Conservation (phyloP, 2,329 filamentous ascomycete genomes). For the Ilyonectria robusta region DNA sequence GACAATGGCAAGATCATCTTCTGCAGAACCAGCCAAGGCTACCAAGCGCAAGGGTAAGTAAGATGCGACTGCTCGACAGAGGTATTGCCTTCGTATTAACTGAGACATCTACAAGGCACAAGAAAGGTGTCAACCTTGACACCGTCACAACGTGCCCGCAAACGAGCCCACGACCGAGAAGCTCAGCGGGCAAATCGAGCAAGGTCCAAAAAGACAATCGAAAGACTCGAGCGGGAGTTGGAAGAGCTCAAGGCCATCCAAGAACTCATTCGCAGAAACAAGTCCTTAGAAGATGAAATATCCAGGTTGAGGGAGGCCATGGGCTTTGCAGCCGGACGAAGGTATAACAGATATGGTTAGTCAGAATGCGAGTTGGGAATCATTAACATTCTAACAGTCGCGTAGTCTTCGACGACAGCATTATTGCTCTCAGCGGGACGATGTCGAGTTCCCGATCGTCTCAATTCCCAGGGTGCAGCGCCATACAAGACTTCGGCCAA, state of each 20-base stretch:
- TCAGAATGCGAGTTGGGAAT: neutral
- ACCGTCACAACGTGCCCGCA: neutral
- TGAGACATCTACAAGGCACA: too few relatives aligned
- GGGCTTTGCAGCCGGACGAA: neutral
- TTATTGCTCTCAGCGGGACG: neutral
- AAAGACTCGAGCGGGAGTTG: neutral
- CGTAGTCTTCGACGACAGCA: neutral
- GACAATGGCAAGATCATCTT: too few relatives aligned
- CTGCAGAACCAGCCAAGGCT: too few relatives aligned
- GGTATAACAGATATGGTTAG: neutral
- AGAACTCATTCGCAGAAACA: neutral
- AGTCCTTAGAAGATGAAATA: neutral
- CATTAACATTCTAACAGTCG: neutral
- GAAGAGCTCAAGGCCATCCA: neutral
- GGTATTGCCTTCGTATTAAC: too few relatives aligned
- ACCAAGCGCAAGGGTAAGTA: too few relatives aligned
- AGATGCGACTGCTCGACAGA: too few relatives aligned
- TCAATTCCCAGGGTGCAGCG: neutral
- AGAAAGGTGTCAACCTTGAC: neutral
- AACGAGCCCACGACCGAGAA: neutral
- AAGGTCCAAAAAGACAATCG: neutral
- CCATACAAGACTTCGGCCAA: neutral
- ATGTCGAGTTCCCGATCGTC: neutral
- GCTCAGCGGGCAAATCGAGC: neutral
- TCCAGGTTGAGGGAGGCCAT: neutral